Evolutionary conservation across 129 eudicot species (phyloP), one percentile per base, ranked within the genome.

Genomic region (Helianthus annuus): DNA sequence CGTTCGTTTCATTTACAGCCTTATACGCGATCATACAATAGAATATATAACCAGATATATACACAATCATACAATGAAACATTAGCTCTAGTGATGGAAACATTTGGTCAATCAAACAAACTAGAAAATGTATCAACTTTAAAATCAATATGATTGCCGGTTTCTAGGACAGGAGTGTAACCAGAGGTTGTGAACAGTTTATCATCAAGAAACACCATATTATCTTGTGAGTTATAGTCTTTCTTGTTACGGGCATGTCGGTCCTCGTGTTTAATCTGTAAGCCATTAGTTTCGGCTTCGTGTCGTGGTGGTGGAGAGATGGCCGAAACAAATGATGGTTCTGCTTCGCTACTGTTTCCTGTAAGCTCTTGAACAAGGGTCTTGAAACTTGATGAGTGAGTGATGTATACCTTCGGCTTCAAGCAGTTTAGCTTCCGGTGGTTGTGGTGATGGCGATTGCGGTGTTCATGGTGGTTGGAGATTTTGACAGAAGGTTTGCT

Each of bases 311-410:
- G 58, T 42, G 74, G n/a, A 57, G 61, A 17, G 51, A 55, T 48
- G 73, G 68, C 14, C 49, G 79, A 16, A 15, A 1, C n/a, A 2
- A n/a, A 22, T 11, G 73, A 49, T 51, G 71, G 48, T 42, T 60
- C 14, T 15, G 44, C 10, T 73, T 73, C 44, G 19, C 65, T 71
- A 14, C 36, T 42, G 73, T 85, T 83, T 16, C 91, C 91, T 3
- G 95, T 88, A 36, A 83, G 84, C 52, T 88, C 68, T 79, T 88
- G 95, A 69, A 88, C 90, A 48, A 88, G 90, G 24, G 59, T 70
- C 64, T 83, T 85, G 87, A 85, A 88, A 70, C 60, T 76, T 60
- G 90, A 85, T 16, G 88, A 76, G 74, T 81, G 78, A 58, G 88
- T 78, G 79, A 88, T 88, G 82, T 80, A 88, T n/a, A 88, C 95